Conservation (phyloP, 106 monocot genomes). For the Allium cepa region DNA sequence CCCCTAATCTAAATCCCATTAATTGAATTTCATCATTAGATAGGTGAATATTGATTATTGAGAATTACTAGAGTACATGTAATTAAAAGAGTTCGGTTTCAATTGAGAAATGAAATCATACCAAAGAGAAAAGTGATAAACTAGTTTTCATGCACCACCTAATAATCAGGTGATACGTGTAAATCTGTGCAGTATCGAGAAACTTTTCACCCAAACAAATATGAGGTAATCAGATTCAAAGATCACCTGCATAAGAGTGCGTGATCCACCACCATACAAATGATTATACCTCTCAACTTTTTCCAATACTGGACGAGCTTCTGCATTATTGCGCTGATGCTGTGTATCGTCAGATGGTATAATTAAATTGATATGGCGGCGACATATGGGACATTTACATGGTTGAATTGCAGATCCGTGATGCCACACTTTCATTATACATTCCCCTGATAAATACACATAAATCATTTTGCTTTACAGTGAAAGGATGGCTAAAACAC, state of each 20-base stretch:
- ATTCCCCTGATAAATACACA: conserved; percentile 39
- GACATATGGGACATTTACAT: conserved; percentile 93
- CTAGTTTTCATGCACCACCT: too few species aligned
- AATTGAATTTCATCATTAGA: too few species aligned
- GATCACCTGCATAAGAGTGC: conserved; percentile 61
- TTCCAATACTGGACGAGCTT: conserved; percentile 31
- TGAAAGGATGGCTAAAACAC: too few species aligned
- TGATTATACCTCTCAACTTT: conserved; percentile 71
- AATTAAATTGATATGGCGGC: conserved; percentile 69
- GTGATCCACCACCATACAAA: conserved; percentile 61
- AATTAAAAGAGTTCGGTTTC: too few species aligned
- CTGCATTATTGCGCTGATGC: conserved; percentile 25
- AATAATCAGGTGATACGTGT: too few species aligned
- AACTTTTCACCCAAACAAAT: not conserved
- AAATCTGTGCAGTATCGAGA: not conserved
- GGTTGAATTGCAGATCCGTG: conserved; percentile 69
- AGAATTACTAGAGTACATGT: too few species aligned
- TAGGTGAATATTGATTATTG: too few species aligned
- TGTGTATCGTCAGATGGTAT: conserved; percentile 40
- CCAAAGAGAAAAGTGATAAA: too few species aligned
- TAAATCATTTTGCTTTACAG: not conserved
- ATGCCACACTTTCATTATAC: conserved; percentile 88
- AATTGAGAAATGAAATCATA: too few species aligned
- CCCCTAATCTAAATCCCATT: too few species aligned
- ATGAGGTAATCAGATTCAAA: not conserved